phyloP scores from a whole-genome alignment of 2,329 filamentous ascomycete genomes.

The Verticillium albo-atrum region DNA sequence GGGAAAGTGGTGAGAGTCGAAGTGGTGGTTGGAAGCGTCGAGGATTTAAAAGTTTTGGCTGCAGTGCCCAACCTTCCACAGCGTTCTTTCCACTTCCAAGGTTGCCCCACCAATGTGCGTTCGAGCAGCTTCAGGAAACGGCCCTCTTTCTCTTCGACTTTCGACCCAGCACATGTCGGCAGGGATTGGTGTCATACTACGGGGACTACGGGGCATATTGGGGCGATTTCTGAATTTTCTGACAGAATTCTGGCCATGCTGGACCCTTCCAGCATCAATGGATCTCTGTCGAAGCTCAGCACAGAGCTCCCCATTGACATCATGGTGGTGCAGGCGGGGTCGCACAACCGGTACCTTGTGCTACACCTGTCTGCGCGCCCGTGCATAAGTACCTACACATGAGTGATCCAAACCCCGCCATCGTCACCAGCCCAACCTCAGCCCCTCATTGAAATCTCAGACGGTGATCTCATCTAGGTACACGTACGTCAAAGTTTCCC shows the following conservation, averaged over 20 bases:
- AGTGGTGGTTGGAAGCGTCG: not conserved
- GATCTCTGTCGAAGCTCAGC: not conserved
- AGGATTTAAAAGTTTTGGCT: slow-evolving; percentile 1
- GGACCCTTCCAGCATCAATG: not conserved
- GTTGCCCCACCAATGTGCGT: not conserved
- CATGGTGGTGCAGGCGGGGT: not conserved
- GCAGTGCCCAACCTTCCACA: not conserved
- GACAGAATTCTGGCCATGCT: not conserved
- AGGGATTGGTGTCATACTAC: not conserved
- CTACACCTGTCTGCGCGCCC: not conserved
- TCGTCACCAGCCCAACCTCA: not conserved
- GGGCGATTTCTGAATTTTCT: not conserved
- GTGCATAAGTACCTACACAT: not conserved
- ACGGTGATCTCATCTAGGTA: not conserved
- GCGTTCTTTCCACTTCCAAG: not conserved
- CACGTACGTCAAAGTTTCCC: no score
- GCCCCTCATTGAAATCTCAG: not conserved
- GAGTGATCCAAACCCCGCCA: not conserved
- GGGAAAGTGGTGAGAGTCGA: not conserved
- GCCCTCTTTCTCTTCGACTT: not conserved
- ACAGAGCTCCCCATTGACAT: not conserved
- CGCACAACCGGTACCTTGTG: not conserved
- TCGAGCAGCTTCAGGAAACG: not conserved
- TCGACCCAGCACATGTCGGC: not conserved
- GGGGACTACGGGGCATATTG: not conserved